These are phyloP conservation scores for Colletotrichum euphorbiae DNA, from an alignment of 2,329 filamentous ascomycete genomes.

Conservation along the genomic window DNA sequence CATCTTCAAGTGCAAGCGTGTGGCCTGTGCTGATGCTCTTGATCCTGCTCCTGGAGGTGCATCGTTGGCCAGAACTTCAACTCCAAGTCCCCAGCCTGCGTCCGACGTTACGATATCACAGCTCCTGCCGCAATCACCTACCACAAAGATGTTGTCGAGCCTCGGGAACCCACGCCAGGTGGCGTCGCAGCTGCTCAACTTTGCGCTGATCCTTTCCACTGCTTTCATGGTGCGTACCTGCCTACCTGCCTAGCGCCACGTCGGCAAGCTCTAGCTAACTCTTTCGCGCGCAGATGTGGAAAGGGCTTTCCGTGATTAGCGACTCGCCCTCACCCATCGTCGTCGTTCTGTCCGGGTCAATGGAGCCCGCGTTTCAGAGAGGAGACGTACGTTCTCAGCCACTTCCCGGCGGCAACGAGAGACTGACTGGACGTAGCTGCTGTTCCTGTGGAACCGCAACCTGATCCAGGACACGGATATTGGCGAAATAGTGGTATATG, in stretches of 20 bases:
- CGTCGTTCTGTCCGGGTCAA: slow-evolving; percentile 84
- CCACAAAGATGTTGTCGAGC: slow-evolving; percentile 71
- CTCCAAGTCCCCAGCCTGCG: not conserved
- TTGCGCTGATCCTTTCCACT: slow-evolving; percentile 88
- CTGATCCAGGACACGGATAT: slow-evolving; percentile 65
- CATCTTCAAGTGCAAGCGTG: slow-evolving; percentile 18
- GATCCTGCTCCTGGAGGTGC: slow-evolving; percentile 20
- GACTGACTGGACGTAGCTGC: slow-evolving; percentile 40
- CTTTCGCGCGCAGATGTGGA: slow-evolving; percentile 74
- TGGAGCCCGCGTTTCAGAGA: slow-evolving; percentile 86
- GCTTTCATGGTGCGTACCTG: slow-evolving; percentile 80
- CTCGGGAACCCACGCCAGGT: slow-evolving; percentile 83
- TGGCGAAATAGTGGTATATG: slow-evolving; percentile 74
- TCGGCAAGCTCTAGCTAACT: slow-evolving; percentile 12
- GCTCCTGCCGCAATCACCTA: slow-evolving; percentile 1
- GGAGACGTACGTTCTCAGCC: slow-evolving; percentile 64
- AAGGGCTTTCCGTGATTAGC: slow-evolving; percentile 82
- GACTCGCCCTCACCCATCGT: slow-evolving; percentile 84
- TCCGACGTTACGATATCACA: slow-evolving; percentile 16
- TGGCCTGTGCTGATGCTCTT: slow-evolving; percentile 34
- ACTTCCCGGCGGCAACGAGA: not conserved
- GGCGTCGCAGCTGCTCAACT: slow-evolving; percentile 86
- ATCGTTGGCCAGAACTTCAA: slow-evolving; percentile 37
- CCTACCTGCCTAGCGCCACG: not conserved
- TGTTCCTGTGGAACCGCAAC: slow-evolving; percentile 82